Evolutionary conservation across 1,139 yeast species (phyloP), one percentile per base, ranked within the genome.

Genomic region (Kurtzmaniella natalensis): DNA sequence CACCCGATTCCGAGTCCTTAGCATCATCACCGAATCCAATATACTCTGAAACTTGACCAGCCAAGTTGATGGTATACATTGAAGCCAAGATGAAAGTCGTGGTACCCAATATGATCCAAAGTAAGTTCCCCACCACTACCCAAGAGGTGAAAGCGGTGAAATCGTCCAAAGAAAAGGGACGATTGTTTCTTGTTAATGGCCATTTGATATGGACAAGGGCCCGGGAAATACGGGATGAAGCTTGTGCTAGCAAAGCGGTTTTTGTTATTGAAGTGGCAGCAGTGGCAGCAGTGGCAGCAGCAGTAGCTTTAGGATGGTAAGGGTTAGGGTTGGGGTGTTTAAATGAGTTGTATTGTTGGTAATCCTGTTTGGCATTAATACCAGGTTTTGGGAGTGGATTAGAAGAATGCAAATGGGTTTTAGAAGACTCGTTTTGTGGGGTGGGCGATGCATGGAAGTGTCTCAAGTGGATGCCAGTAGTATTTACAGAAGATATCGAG

Each of bases 21-120:
- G 42, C 40, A 4, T 46, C 44, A 14, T 42, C 44, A 4, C 25
- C 32, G 14, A 34, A 21, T 15, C 29, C 29, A 11, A 26, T 4
- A 18, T 18, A 20, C 4, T 48, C 48, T 47, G 55, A 47, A n/a
- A 61, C 38, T 31, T 55, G 55, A 34, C 65, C 70, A 37, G 61
- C 56, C 16, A 67, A 58, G 38, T 66, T 61, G n/a, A 75, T 50
- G 0, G 73, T 67, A 43, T 75, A 70, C 55, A 78, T 59, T 5
- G 72, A 48, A 20, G 71, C 62, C 22, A 81, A 67, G 2, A 76
- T 77, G 48, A 78, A 78, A 0, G 84, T 78, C 1, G 85, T 78
- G 2, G 85, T 78, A 3, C 84, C 83, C 30, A 78, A 50, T 0
- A 77, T 53, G n/a, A 78, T 53, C 84, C 84, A 78, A 15, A 76